Conservation (phyloP, 164 flowering plant genomes). For the Magnolia sinica region DNA sequence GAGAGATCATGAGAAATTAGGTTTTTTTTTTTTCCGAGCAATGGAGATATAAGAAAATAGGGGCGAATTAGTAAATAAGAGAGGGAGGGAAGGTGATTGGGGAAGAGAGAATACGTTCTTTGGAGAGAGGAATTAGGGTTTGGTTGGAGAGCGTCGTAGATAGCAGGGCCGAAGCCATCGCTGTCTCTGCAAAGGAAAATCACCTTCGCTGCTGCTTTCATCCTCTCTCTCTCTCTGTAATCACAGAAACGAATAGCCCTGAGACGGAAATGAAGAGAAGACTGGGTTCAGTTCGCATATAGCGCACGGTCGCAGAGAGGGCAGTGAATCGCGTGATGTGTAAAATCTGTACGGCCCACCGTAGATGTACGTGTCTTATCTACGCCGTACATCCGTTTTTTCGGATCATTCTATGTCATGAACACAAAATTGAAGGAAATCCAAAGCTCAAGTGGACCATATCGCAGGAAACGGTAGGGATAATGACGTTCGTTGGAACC, state of each 20-base stretch:
- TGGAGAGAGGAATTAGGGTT: conserved; percentile 32
- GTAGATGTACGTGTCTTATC: too few species aligned
- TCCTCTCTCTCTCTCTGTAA: conserved; percentile 3
- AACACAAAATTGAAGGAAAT: too few species aligned
- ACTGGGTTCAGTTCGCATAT: background rate
- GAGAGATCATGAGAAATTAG: background rate
- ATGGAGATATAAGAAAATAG: background rate
- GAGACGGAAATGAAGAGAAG: background rate
- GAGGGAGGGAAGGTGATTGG: background rate
- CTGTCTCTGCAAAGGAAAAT: conserved; percentile 51
- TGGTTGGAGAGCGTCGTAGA: conserved; percentile 40
- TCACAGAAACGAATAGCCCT: background rate
- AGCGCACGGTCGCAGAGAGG: background rate
- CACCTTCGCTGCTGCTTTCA: conserved; percentile 55
- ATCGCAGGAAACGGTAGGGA: too few species aligned
- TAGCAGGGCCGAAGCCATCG: conserved; percentile 39
- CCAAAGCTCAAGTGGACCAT: too few species aligned
- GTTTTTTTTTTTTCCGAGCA: too few species aligned
- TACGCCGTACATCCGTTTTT: too few species aligned
- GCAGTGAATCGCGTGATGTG: background rate
- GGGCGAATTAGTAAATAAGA: background rate
- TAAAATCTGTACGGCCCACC: too few species aligned
- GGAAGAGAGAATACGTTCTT: conserved; percentile 25
- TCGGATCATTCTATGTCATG: too few species aligned
- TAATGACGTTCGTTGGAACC: too few species aligned